phyloP scores from a whole-genome alignment of 2,329 filamentous ascomycete genomes.

The Rutstroemia sp. region DNA sequence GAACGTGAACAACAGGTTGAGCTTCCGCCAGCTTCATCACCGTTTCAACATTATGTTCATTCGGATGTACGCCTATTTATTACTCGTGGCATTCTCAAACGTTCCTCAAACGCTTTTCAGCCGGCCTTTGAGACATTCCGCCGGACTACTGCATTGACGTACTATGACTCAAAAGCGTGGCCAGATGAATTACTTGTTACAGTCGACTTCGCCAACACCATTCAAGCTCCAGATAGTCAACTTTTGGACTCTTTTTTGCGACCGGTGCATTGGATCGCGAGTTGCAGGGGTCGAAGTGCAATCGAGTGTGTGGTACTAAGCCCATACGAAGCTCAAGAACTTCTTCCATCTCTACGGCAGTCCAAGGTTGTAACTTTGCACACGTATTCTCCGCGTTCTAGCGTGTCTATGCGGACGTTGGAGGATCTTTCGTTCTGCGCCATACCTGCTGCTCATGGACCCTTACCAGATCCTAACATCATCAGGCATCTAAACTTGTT shows the following conservation, averaged over 20 bases:
- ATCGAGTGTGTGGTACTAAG: constrained; percentile 43
- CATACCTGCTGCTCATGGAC: constrained; percentile 24
- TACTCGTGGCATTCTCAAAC: background rate
- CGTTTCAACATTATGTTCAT: constrained; percentile 36
- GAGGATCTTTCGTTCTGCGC: constrained; percentile 41
- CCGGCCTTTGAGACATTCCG: constrained; percentile 40
- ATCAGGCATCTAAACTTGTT: constrained; percentile 54
- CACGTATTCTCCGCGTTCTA: constrained; percentile 43
- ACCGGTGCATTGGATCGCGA: constrained; percentile 48
- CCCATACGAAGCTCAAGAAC: constrained; percentile 49
- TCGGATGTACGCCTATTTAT: constrained; percentile 36
- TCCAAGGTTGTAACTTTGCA: constrained; percentile 37
- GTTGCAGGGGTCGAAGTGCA: constrained; percentile 18
- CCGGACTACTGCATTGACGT: constrained; percentile 33
- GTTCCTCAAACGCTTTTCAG: constrained; percentile 27
- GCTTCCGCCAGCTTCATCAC: constrained; percentile 37
- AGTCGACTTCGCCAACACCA: constrained; percentile 41
- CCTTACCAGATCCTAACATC: constrained; percentile 15
- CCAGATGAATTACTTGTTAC: constrained; percentile 39
- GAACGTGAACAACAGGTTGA: constrained; percentile 53
- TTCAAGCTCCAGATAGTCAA: constrained; percentile 23
- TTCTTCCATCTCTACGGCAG: constrained; percentile 36
- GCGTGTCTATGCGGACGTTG: constrained; percentile 32
- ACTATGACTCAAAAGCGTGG: constrained; percentile 32
- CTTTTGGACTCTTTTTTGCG: constrained; percentile 41